Base-by-base conservation (phyloP, 2,329 filamentous ascomycete species). In the Colletotrichum sp. region DNA sequence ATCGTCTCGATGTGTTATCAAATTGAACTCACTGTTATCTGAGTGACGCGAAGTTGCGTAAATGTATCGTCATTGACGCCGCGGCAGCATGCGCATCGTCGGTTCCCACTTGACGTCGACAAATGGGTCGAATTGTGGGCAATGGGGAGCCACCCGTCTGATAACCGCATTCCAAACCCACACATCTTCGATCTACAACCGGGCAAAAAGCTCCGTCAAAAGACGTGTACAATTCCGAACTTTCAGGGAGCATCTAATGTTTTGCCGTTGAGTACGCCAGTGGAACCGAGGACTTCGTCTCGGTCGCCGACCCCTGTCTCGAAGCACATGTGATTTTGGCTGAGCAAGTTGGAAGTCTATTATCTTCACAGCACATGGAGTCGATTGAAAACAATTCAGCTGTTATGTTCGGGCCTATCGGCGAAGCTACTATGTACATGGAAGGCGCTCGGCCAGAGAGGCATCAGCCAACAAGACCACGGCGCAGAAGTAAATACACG, bases 381-480 rank as follows among this genome's bases (percentile, higher is more conserved):
- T 26, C 30, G 2, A 9, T n/a, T 65, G 24, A n/a, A 6, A 52
- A 52, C 32, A 34, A 65, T 44, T 8, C 12, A 26, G 30, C n/a
- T 13, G 30, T 74, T 74, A 13, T 76, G 60, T 74, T 8, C 49
- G 34, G 44, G 13, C 18, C n/a, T 24, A 21, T 24, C 12, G 59
- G 70, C 49, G 28, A 74, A 52, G 73, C 28, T 74, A 76, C 39
- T 73, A 73, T 76, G 26, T 76, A 76, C 74, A 76, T 36, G 34
- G 64, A 76, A 28, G 21, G n/a, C 39, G 12, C 73, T 16, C 15
- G 12, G 57, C 9, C 59, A 30, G n/a, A 13, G 18, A 32, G 13
- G 49, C 34, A 44, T 3, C 8, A 8, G 12, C 28, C 24, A 9
- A 8, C 6, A 8, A 28, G 26, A 44, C 66, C 12, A 12, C 2